phyloP scores from a whole-genome alignment of 768 basidiomycete genomes.

The Tylopilus balloui region DNA sequence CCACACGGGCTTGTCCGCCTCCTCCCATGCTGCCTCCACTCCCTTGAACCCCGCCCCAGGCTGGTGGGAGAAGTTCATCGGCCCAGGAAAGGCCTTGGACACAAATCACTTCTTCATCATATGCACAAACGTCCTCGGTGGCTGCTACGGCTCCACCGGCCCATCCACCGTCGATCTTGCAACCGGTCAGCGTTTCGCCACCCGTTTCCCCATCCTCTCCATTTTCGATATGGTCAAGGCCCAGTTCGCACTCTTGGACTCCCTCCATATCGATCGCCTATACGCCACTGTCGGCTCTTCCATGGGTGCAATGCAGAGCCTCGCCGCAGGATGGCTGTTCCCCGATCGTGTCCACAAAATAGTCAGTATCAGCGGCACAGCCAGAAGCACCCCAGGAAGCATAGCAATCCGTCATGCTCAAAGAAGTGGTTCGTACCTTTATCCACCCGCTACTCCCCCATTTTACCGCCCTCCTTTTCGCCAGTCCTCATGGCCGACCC shows the following conservation, averaged over 20 bases:
- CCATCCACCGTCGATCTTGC: conserved; percentile 78
- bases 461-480: conserved; percentile 1
- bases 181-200: conserved; percentile 74
- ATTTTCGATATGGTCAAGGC: conserved; percentile 98
- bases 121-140: conserved; percentile 95
- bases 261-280: conserved; percentile 75
- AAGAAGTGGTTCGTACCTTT: conserved; percentile 64
- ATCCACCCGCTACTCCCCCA: background rate
- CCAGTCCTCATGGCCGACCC: conserved; percentile 98
- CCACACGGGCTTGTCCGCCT: conserved; percentile 94
- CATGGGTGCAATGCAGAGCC: conserved; percentile 98
- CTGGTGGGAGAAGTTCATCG: conserved; percentile 99
- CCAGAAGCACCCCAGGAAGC: conserved; percentile 84
- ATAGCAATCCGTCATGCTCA: conserved; percentile 97
- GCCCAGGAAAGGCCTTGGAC: conserved; percentile 90
- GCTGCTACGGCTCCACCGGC: conserved; percentile 96
- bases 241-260: conserved; percentile 82
- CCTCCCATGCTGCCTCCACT: conserved; percentile 90
- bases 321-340: conserved; percentile 90
- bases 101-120: conserved; percentile 89
- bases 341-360: conserved; percentile 87
- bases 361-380: conserved; percentile 93
- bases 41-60: conserved; percentile 72
- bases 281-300: conserved; percentile 93
- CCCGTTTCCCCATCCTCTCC: conserved; percentile 84